Evolutionary conservation across 2,329 filamentous ascomycete species (phyloP).

Genomic region (Fusarium bulbicola): DNA sequence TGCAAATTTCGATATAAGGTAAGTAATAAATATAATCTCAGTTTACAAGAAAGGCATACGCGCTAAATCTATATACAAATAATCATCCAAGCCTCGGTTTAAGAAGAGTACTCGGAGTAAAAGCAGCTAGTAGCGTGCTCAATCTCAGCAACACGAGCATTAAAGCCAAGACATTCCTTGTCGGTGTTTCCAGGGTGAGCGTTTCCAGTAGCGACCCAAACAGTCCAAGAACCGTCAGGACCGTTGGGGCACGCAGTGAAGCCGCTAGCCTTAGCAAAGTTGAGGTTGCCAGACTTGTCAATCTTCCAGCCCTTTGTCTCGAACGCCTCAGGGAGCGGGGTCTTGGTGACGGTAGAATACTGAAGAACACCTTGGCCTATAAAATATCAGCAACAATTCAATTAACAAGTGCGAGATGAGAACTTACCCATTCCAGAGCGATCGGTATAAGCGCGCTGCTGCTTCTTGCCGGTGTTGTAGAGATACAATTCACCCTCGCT

Average conservation of each 20-base stretch:
- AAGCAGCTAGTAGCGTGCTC: conserved; percentile 48
- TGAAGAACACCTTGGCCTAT: conserved; percentile 62
- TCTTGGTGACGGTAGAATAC: conserved; percentile 55
- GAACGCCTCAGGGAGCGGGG: conserved; percentile 47
- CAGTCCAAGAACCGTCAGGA: conserved; percentile 51
- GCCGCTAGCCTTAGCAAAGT: conserved; percentile 5
- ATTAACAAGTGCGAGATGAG: rapidly evolving
- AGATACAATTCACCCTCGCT: conserved; percentile 57
- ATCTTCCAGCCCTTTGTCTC: conserved; percentile 61
- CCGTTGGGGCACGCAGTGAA: conserved; percentile 63
- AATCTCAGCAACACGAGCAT: conserved; percentile 41
- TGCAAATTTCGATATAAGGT: rapidly evolving
- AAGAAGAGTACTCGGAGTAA: conserved; percentile 44
- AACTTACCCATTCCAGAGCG: conserved; percentile 66
- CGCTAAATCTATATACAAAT: background rate
- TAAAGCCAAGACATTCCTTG: conserved; percentile 50
- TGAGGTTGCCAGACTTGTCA: conserved; percentile 42
- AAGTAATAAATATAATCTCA: background rate
- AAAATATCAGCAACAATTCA: background rate
- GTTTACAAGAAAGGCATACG: background rate
- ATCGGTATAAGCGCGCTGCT: conserved; percentile 63
- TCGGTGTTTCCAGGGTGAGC: conserved; percentile 47
- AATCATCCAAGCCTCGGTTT: background rate
- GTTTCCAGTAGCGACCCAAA: conserved; percentile 49
- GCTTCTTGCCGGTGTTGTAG: conserved; percentile 50